Conservation (phyloP, 2,329 filamentous ascomycete species). For the Lachnellula hyalina region DNA sequence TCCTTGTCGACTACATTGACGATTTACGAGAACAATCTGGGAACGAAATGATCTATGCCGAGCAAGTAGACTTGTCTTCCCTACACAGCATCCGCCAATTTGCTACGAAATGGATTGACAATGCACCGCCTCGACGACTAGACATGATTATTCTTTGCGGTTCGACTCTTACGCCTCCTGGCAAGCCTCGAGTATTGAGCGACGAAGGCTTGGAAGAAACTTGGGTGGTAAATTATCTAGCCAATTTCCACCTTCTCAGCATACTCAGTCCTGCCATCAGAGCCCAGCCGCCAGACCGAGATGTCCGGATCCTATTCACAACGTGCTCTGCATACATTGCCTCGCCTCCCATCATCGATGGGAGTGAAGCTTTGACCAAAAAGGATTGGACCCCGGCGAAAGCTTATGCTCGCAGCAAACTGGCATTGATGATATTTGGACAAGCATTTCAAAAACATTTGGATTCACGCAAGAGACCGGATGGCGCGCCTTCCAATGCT, state of each 20-base stretch:
- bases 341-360: slow-evolving; percentile 59
- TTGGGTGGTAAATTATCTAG: slow-evolving; percentile 93
- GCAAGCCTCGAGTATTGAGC: slow-evolving; percentile 55
- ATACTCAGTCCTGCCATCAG: slow-evolving; percentile 87
- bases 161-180: slow-evolving; percentile 67
- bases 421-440: slow-evolving; percentile 86
- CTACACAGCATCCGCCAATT: slow-evolving; percentile 90
- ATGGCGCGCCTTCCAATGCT: slow-evolving; percentile 75
- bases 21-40: slow-evolving; percentile 71
- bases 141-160: slow-evolving; percentile 91
- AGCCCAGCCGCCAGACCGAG: slow-evolving; percentile 87
- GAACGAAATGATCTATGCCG: slow-evolving; percentile 89
- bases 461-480: slow-evolving; percentile 75
- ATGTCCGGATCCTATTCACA: slow-evolving; percentile 80
- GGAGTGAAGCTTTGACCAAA: slow-evolving; percentile 37
- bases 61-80: slow-evolving; percentile 84
- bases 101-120: slow-evolving; percentile 97
- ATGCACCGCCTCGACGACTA: slow-evolving; percentile 78
- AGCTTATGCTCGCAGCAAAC: slow-evolving; percentile 61
- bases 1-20: slow-evolving; percentile 87
- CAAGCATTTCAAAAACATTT: slow-evolving; percentile 90
- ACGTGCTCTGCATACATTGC: slow-evolving; percentile 87
- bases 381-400: slow-evolving; percentile 50
- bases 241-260: slow-evolving; percentile 90
- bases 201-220: slow-evolving; percentile 78